These are phyloP conservation scores for Colletotrichum noveboracense DNA, from an alignment of 2,329 filamentous ascomycete genomes.

Conservation along the genomic window DNA sequence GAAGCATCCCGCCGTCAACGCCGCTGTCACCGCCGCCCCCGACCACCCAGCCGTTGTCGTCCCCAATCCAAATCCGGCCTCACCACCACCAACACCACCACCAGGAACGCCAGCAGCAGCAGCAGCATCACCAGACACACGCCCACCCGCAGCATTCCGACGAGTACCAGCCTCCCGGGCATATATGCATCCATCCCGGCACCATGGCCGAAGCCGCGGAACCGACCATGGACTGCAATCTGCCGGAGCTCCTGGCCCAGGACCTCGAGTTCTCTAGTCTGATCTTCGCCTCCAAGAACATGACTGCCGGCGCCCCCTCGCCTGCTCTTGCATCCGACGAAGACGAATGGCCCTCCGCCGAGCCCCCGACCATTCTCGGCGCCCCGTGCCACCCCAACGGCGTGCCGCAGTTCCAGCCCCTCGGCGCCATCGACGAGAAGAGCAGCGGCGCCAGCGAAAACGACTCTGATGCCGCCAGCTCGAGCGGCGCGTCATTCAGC, in stretches of 20 bases:
- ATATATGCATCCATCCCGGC: conserved; percentile 16
- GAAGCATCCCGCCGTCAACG: neutral
- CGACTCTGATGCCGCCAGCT: conserved; percentile 29
- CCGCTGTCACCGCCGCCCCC: neutral
- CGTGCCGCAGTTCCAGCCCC: conserved; percentile 13
- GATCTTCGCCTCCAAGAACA: conserved; percentile 54
- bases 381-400: conserved; percentile 9
- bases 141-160: neutral
- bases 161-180: neutral
- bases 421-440: conserved; percentile 20
- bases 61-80: neutral
- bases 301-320: conserved; percentile 56
- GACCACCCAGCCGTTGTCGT: neutral
- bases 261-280: conserved; percentile 56
- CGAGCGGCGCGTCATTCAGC: conserved; percentile 40
- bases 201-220: conserved; percentile 23
- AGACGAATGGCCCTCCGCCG: conserved; percentile 14
- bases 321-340: conserved; percentile 35
- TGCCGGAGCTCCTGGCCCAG: conserved; percentile 61
- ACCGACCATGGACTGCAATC: conserved; percentile 45
- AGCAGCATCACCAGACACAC: neutral
- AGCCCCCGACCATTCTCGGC: conserved; percentile 1
- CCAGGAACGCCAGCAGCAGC: neutral
- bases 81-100: neutral
- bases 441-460: conserved; percentile 21